Conservation (phyloP, 2,329 filamentous ascomycete genomes). For the Hypoxylon sp. region DNA sequence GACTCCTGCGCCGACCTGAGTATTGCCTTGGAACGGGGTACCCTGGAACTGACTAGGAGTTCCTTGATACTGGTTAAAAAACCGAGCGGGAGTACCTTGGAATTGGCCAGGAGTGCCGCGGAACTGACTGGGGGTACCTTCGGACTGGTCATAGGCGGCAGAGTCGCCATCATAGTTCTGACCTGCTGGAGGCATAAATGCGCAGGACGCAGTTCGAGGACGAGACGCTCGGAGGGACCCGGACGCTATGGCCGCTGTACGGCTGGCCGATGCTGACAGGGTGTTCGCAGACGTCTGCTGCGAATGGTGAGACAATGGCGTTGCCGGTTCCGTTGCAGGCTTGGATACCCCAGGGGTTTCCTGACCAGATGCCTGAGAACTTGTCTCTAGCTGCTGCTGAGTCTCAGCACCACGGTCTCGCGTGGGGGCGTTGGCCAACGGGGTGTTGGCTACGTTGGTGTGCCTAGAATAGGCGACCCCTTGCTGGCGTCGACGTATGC, state of each 20-base stretch:
- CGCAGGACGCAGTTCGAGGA: conserved; percentile 5
- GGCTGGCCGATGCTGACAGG: background rate
- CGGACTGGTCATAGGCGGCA: conserved; percentile 22
- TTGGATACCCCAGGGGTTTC: background rate
- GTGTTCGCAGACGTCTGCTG: background rate
- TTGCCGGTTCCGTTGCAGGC: background rate
- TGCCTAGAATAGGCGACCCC: background rate
- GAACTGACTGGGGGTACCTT: background rate
- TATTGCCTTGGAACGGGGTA: conserved; percentile 7
- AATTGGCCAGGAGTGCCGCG: background rate
- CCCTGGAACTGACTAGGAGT: background rate
- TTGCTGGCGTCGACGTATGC: conserved; percentile 14
- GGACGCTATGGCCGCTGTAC: conserved; percentile 1
- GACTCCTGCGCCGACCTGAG: conserved; percentile 5
- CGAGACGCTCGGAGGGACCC: background rate
- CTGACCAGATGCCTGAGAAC: background rate
- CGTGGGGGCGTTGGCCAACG: background rate
- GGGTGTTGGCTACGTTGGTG: background rate
- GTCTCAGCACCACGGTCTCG: background rate
- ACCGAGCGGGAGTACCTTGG: background rate
- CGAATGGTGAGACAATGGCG: conserved; percentile 18
- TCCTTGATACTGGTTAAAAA: background rate
- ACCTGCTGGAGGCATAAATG: conserved; percentile 16
- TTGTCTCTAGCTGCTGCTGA: background rate
- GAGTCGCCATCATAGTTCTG: conserved; percentile 15